These are phyloP conservation scores for Rhodotorula sp. DNA, from an alignment of 1,284 basidiomycete species.

Conservation along the genomic window DNA sequence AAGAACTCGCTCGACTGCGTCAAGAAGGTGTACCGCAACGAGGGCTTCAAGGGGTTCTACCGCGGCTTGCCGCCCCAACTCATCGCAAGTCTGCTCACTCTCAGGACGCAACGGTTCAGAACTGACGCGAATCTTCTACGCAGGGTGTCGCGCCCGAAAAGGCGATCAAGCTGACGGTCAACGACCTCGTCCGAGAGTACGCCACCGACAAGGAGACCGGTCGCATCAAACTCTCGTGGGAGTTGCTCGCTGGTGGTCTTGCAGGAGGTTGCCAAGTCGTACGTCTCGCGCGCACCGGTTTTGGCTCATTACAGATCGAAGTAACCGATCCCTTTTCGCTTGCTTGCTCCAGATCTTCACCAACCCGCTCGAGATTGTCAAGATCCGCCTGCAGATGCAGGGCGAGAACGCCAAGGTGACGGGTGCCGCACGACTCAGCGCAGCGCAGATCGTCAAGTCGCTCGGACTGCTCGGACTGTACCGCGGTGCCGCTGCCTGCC, in stretches of 20 bases:
- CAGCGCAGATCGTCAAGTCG: slow-evolving; percentile 87
- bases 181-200: slow-evolving; percentile 81
- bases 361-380: slow-evolving; percentile 63
- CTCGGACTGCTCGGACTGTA: slow-evolving; percentile 91
- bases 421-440: slow-evolving; percentile 75
- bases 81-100: slow-evolving; percentile 59
- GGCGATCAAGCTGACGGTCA: slow-evolving; percentile 91
- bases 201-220: slow-evolving; percentile 93
- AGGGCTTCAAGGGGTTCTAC: slow-evolving; percentile 89
- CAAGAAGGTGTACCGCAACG: slow-evolving; percentile 88
- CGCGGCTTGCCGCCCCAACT: slow-evolving; percentile 93
- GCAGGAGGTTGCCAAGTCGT: slow-evolving; percentile 98
- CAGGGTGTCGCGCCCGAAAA: slow-evolving; percentile 98
- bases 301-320: neutral
- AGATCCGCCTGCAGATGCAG: slow-evolving; percentile 95
- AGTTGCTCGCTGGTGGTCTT: slow-evolving; percentile 84
- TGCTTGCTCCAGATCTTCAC: slow-evolving; percentile 35
- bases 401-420: slow-evolving; percentile 80
- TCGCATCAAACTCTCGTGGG: slow-evolving; percentile 80
- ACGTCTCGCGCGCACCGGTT: slow-evolving; percentile 50
- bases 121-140: neutral
- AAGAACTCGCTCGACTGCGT: slow-evolving; percentile 90
- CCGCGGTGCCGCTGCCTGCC: slow-evolving; percentile 80
- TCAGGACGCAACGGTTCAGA: too few species aligned
- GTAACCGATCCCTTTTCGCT: neutral